Base-by-base conservation (phyloP, 192 early-diverging fungal genomes). In the Phlyctochytrium planicorne region DNA sequence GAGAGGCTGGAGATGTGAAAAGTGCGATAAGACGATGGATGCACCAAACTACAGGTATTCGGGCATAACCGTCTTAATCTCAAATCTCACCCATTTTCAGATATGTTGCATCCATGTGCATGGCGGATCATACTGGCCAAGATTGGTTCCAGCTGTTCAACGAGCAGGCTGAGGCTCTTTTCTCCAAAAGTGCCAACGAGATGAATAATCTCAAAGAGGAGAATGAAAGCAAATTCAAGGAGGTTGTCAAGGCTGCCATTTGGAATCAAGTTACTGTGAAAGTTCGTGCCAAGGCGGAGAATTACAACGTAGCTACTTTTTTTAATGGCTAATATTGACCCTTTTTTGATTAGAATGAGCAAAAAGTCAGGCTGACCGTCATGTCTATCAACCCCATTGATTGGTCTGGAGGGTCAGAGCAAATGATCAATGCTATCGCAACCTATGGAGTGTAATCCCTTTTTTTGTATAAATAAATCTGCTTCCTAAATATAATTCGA, bases 1-100 rank as follows among this genome's bases (percentile, higher is more conserved):
- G 6, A 78, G 75, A 50, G 77, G 79, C 30, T 99, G 95, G 95
- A 69, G 92, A 59, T 99, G 97, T 71, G 96, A 96, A 62, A 95
- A 93, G 70, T 97, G 94, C 73, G 75, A 91, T 63, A 81, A 82
- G 59, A 72, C 80, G 2, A 90, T 78, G 70, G 80, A 86, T 14
- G 79, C 72, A 1, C 95, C 95, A 16, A 77, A 88, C 6, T 91
- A 94, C 81, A 78, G 94, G 71, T 98, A 33, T 59, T 53, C 52
- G 0, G 24, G 14, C 10, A 2, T 23, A 30, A 24, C 62, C 23
- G 68, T 10, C 35, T 68, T 29, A 1, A 0, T 23, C 25, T 23
- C 35, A 70, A 3, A 53, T 27, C 25, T 14, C 53, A 50, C n/a
- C n/a, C n/a, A n/a, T n/a, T n/a, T n/a, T 59, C 67, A 75, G 78